Percentiles rank a stretch among this genome's conserved stretches.
Evolutionary conservation across 768 basidiomycete species (phyloP).

Genomic region (Xerocomellus intermedius): DNA sequence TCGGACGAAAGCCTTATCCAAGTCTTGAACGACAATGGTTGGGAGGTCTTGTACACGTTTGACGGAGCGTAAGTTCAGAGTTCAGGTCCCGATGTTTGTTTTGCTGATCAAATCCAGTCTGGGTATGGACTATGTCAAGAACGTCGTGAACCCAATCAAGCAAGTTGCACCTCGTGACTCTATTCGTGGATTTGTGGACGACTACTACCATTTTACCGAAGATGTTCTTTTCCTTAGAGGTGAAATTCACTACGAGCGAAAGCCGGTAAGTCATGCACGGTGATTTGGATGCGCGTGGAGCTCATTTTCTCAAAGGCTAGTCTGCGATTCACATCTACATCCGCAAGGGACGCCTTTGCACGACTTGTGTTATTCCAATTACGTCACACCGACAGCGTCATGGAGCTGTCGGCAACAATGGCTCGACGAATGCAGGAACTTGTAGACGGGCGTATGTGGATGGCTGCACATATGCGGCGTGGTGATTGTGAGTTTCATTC

Average conservation of each 20-base stretch:
- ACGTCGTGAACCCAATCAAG: conserved; percentile 38
- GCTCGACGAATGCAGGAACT: conserved; percentile 32
- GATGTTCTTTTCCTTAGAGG: conserved; percentile 43
- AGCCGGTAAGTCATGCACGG: conserved; percentile 32
- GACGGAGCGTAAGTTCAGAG: conserved; percentile 36
- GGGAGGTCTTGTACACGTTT: conserved; percentile 38
- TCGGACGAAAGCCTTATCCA: conserved; percentile 32
- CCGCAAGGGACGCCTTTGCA: conserved; percentile 33
- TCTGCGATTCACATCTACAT: conserved; percentile 33
- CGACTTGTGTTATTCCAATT: conserved; percentile 33
- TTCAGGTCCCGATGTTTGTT: background rate
- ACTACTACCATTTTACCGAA: conserved; percentile 33
- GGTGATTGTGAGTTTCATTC: conserved; percentile 37
- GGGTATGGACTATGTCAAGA: conserved; percentile 45
- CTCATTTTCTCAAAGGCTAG: conserved; percentile 28
- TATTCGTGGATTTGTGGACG: conserved; percentile 41
- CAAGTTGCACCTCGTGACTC: conserved; percentile 36
- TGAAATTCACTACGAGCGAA: conserved; percentile 40
- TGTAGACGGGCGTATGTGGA: conserved; percentile 37
- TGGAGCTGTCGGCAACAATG: conserved; percentile 31
- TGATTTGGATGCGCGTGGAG: background rate
- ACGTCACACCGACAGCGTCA: conserved; percentile 27
- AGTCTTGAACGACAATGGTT: conserved; percentile 34
- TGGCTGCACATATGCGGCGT: conserved; percentile 44
- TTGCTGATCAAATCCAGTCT: conserved; percentile 28